A percentile compares a stretch with the other conserved stretches of the same genome.
phyloP scores from a whole-genome alignment of 495 filamentous ascomycete genomes.

The Aspergillus hancockii region DNA sequence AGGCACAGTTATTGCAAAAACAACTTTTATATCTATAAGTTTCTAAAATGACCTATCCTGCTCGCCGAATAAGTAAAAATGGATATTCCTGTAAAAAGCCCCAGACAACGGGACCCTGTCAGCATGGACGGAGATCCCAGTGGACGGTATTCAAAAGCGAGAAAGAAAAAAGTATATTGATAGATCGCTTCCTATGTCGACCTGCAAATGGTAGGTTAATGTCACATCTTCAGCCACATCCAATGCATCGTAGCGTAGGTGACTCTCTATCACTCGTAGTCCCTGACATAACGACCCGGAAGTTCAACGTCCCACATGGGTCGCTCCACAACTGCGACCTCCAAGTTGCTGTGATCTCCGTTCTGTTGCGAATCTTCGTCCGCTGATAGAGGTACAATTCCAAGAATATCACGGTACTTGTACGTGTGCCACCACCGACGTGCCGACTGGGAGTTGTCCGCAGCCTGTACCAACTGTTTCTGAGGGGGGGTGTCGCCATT shows the following conservation, averaged over 20 bases:
- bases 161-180: neutral
- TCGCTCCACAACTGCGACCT: slow-evolving; percentile 85
- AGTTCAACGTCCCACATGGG: slow-evolving; percentile 83
- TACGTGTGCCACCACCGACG: slow-evolving; percentile 74
- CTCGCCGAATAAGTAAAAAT: slow-evolving; percentile 12
- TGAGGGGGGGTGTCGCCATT: slow-evolving; percentile 12
- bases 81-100: slow-evolving; percentile 9
- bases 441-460: slow-evolving; percentile 23
- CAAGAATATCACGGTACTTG: slow-evolving; percentile 89
- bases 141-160: neutral
- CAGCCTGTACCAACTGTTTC: slow-evolving; percentile 30
- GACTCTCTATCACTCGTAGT: slow-evolving; percentile 54
- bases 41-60: slow-evolving; percentile 9
- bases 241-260: neutral
- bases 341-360: slow-evolving; percentile 43
- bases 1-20: neutral
- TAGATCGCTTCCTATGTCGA: neutral
- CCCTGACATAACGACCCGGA: slow-evolving; percentile 68
- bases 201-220: neutral
- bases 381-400: slow-evolving; percentile 68
- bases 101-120: neutral
- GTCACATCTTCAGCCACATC: neutral
- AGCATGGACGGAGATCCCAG: neutral
- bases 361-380: slow-evolving; percentile 28
- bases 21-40: neutral